Evolutionary conservation across 345 rosid genomes (phyloP).

Genomic region (Hevea brasiliensis): DNA sequence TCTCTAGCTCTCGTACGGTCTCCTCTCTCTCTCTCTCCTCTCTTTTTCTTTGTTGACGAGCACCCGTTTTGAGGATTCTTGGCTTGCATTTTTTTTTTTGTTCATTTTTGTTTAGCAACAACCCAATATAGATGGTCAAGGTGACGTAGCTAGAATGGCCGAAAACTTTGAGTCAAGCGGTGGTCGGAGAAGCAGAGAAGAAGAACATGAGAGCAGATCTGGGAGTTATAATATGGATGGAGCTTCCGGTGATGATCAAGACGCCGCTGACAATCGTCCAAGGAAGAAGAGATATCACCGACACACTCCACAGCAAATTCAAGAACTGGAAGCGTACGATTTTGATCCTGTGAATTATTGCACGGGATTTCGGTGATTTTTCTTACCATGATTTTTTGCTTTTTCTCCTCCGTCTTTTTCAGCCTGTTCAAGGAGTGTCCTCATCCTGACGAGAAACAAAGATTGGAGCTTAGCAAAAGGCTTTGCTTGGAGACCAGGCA

Average conservation of each 20-base stretch:
- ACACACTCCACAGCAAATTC: slow-evolving; percentile 99
- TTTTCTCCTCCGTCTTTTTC: slow-evolving; percentile 28
- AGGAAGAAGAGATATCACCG: slow-evolving; percentile 96
- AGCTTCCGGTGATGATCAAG: slow-evolving; percentile 92
- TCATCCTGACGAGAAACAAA: slow-evolving; percentile 94
- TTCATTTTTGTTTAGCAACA: slow-evolving; percentile 40
- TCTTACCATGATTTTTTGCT: background rate
- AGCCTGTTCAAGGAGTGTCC: slow-evolving; percentile 90
- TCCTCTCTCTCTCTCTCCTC: background rate
- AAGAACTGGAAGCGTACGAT: slow-evolving; percentile 90
- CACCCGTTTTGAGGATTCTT: background rate
- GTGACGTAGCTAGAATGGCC: slow-evolving; percentile 28
- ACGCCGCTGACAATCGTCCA: slow-evolving; percentile 82
- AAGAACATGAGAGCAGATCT: slow-evolving; percentile 73
- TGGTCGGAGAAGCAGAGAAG: slow-evolving; percentile 31
- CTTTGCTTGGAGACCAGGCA: slow-evolving; percentile 87
- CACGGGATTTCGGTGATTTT: background rate
- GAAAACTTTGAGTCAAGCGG: slow-evolving; percentile 17
- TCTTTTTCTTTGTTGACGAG: no score
- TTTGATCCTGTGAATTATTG: background rate
- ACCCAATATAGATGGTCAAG: slow-evolving; percentile 48
- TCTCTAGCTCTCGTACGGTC: slow-evolving; percentile 69
- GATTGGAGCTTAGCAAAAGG: slow-evolving; percentile 73
- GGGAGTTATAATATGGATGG: slow-evolving; percentile 96
- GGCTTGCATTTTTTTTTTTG: background rate